These are phyloP conservation scores for Tulasnella sp. DNA, from an alignment of 768 basidiomycete genomes.

Conservation along the genomic window DNA sequence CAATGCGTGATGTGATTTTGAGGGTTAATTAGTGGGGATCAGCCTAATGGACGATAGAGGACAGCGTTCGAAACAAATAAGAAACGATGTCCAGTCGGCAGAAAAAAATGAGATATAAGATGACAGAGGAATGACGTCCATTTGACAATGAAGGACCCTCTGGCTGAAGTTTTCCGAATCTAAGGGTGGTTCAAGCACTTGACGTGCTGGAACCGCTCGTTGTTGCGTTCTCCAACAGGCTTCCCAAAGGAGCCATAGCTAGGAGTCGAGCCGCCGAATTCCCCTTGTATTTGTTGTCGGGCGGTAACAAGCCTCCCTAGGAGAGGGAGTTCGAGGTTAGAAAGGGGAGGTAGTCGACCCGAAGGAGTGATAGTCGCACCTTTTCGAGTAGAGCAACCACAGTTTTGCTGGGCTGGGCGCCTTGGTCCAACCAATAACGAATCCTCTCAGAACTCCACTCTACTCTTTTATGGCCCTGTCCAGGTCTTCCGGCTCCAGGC, in stretches of 20 bases:
- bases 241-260: background rate
- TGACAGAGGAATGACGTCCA: background rate
- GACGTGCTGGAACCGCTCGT: background rate
- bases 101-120: background rate
- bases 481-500: background rate
- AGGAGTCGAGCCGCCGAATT: background rate
- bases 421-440: constrained; percentile 78
- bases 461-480: constrained; percentile 50
- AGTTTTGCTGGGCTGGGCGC: constrained; percentile 72
- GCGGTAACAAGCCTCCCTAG: background rate
- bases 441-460: constrained; percentile 90
- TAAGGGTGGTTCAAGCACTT: background rate
- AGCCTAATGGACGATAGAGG: background rate
- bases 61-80: background rate
- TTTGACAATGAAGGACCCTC: background rate
- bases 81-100: too few species aligned
- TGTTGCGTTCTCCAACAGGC: background rate
- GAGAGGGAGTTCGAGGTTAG: background rate
- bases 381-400: constrained; percentile 69
- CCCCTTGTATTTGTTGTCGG: constrained; percentile 4
- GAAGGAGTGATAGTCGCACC: constrained; percentile 43
- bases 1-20: background rate
- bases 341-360: background rate
- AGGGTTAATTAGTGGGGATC: background rate
- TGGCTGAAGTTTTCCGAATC: background rate